These are phyloP conservation scores for Jatropha curcas DNA, from an alignment of 345 rosid genomes.

Conservation along the genomic window DNA sequence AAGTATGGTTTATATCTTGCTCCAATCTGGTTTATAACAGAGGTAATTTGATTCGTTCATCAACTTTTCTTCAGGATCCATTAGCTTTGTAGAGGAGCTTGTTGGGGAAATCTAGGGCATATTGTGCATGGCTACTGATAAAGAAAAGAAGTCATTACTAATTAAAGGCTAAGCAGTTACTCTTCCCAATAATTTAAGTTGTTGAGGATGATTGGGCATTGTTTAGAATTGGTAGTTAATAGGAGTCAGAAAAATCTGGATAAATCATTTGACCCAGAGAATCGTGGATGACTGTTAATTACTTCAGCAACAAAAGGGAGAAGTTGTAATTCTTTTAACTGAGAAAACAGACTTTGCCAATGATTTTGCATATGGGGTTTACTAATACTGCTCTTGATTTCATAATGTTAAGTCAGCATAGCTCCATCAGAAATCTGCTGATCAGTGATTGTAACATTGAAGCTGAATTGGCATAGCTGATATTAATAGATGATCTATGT, in stretches of 20 bases:
- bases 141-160: neutral
- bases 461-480: neutral
- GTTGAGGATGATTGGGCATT: neutral
- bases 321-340: neutral
- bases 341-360: neutral
- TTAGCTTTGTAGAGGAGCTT: neutral
- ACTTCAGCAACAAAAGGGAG: neutral
- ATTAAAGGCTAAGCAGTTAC: neutral
- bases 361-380: neutral
- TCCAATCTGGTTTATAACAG: conserved; percentile 68
- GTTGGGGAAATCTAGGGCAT: neutral
- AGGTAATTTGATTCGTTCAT: conserved; percentile 35
- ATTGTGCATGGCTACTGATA: neutral
- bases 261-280: neutral
- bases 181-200: neutral
- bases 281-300: neutral
- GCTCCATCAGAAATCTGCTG: neutral
- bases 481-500: neutral
- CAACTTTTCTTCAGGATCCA: neutral
- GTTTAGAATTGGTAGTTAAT: neutral
- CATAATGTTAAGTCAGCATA: neutral
- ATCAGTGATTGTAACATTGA: neutral
- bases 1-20: conserved; percentile 54
- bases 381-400: neutral
- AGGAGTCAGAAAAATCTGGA: neutral